phyloP scores from a whole-genome alignment of 352 stramenopile genomes.

The Blastocystis hominis region DNA sequence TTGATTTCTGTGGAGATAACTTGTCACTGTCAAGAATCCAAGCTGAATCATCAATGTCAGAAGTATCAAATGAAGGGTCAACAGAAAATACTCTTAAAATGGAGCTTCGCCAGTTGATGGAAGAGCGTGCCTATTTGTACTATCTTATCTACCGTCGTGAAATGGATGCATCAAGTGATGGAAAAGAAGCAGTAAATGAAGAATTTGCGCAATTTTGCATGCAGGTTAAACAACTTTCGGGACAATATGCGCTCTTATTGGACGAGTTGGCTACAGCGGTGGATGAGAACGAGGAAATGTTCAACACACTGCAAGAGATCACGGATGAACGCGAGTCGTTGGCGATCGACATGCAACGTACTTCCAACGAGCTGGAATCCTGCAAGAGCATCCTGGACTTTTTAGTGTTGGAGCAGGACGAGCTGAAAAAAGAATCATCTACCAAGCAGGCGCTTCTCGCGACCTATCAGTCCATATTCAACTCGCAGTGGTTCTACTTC shows the following conservation, averaged over 20 bases:
- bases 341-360: neutral
- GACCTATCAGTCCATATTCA: neutral
- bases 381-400: neutral
- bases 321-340: neutral
- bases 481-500: neutral
- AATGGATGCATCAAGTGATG: neutral
- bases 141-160: neutral
- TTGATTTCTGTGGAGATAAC: too few species aligned
- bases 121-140: neutral
- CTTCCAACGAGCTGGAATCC: neutral
- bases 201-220: neutral
- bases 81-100: neutral
- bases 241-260: neutral
- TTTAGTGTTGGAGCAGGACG: neutral
- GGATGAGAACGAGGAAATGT: constrained; percentile 12
- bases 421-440: neutral
- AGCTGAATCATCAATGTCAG: too few species aligned
- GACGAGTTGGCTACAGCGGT: neutral
- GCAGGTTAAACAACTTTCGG: neutral
- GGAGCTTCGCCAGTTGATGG: neutral
- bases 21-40: too few species aligned
- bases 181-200: neutral
- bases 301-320: neutral
- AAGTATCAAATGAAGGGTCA: neutral
- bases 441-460: neutral